Evolutionary conservation across 2,329 filamentous ascomycete genomes (phyloP).

Genomic region (Botryotinia narcissicola): DNA sequence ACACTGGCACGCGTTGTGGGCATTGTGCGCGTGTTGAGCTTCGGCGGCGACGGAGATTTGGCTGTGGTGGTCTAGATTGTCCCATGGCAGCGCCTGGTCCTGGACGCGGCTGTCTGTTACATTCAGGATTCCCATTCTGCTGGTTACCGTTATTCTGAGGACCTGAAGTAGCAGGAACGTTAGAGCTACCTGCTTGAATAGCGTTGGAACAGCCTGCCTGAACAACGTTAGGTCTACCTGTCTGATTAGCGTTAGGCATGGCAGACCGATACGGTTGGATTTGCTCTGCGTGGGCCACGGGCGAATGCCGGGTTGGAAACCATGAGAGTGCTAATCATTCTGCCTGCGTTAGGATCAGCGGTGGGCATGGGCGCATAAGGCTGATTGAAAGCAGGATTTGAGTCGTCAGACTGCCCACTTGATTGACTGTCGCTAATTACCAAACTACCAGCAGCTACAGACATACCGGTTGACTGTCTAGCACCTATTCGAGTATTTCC

Average conservation of each 20-base stretch:
- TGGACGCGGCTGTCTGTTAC: neutral
- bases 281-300: neutral
- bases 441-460: neutral
- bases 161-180: fast-evolving
- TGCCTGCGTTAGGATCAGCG: neutral
- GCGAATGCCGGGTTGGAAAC: too few species aligned
- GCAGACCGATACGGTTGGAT: neutral
- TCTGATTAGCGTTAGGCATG: neutral
- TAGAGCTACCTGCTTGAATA: neutral
- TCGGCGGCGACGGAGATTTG: neutral
- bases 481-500: too few species aligned
- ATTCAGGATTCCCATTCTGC: neutral
- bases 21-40: neutral
- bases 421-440: too few species aligned
- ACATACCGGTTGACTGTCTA: neutral
- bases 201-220: neutral
- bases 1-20: neutral
- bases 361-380: too few species aligned
- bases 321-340: neutral
- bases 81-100: neutral
- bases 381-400: neutral
- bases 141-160: neutral
- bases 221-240: neutral
- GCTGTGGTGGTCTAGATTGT: neutral
- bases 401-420: neutral